Percentiles rank a stretch among this genome's conserved stretches.
These are phyloP conservation scores for Penicillium turbatum DNA, from an alignment of 495 filamentous ascomycete species.

Conservation along the genomic window DNA sequence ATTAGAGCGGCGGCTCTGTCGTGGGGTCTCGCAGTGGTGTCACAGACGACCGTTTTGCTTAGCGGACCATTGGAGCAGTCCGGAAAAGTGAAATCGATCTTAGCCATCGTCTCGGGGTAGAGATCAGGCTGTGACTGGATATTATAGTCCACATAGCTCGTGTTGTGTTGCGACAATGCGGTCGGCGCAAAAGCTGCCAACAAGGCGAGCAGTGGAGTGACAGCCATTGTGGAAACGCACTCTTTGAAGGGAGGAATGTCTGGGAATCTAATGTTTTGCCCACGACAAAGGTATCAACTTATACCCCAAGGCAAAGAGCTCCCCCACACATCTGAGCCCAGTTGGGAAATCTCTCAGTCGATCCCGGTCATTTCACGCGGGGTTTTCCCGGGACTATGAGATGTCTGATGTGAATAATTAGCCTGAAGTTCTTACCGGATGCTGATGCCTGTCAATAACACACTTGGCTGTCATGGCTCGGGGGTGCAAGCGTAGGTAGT, in stretches of 20 bases:
- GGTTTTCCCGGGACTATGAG: not conserved
- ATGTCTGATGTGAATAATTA: not conserved
- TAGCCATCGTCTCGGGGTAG: slow-evolving; percentile 20
- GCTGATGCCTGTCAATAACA: not conserved
- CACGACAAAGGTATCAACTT: slow-evolving; percentile 6
- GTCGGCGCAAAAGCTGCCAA: slow-evolving; percentile 30
- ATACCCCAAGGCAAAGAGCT: not conserved
- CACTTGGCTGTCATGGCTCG: too few species aligned
- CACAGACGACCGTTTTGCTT: slow-evolving; percentile 41
- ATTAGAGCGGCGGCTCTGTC: slow-evolving; percentile 45
- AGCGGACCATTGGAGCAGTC: slow-evolving; percentile 34
- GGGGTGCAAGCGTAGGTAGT: too few species aligned
- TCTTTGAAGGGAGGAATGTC: not conserved
- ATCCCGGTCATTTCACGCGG: not conserved
- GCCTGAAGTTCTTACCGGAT: not conserved
- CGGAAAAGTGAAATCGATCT: slow-evolving; percentile 28
- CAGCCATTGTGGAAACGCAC: slow-evolving; percentile 10
- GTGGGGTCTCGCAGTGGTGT: slow-evolving; percentile 39
- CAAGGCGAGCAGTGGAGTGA: slow-evolving; percentile 16
- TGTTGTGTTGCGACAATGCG: slow-evolving; percentile 26
- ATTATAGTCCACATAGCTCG: slow-evolving; percentile 30
- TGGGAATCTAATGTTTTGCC: not conserved
- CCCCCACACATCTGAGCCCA: not conserved
- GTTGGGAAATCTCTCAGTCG: not conserved
- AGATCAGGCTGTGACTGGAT: slow-evolving; percentile 31